A percentile compares a stretch with the other conserved stretches of the same genome.
phyloP scores from a whole-genome alignment of 2,329 filamentous ascomycete genomes.

The Fusarium coffeatum region DNA sequence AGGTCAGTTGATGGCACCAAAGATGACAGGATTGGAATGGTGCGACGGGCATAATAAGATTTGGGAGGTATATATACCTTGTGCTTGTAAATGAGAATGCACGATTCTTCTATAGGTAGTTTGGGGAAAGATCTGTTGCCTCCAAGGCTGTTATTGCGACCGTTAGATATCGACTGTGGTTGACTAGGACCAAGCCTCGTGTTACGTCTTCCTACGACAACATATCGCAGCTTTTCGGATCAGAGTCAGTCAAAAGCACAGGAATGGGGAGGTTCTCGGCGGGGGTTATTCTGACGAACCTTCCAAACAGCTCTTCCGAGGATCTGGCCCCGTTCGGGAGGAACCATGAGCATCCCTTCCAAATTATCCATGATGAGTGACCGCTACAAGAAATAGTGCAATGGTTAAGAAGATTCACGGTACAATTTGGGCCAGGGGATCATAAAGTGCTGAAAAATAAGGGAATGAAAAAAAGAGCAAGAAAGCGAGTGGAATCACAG shows the following conservation, averaged over 20 bases:
- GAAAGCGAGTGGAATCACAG: slow-evolving; percentile 28
- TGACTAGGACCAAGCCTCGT: slow-evolving; percentile 50
- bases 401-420: neutral
- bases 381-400: slow-evolving; percentile 1
- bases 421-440: neutral
- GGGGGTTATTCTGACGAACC: slow-evolving; percentile 51
- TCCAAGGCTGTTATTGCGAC: slow-evolving; percentile 53
- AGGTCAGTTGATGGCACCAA: slow-evolving; percentile 13
- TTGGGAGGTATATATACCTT: slow-evolving; percentile 56
- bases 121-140: slow-evolving; percentile 52
- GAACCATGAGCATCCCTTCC: slow-evolving; percentile 62
- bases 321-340: slow-evolving; percentile 63
- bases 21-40: neutral
- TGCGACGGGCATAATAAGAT: neutral
- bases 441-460: neutral
- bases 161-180: slow-evolving; percentile 55
- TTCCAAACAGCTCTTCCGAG: slow-evolving; percentile 65
- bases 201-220: slow-evolving; percentile 62
- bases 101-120: slow-evolving; percentile 56
- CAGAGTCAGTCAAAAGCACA: slow-evolving; percentile 28
- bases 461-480: neutral
- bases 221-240: slow-evolving; percentile 65
- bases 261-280: neutral
- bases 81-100: slow-evolving; percentile 66
- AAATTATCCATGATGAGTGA: slow-evolving; percentile 52